Percentiles rank a stretch among this genome's conserved stretches.
Conservation (phyloP, 306 rosid species). For the Astragalus membranaceus region DNA sequence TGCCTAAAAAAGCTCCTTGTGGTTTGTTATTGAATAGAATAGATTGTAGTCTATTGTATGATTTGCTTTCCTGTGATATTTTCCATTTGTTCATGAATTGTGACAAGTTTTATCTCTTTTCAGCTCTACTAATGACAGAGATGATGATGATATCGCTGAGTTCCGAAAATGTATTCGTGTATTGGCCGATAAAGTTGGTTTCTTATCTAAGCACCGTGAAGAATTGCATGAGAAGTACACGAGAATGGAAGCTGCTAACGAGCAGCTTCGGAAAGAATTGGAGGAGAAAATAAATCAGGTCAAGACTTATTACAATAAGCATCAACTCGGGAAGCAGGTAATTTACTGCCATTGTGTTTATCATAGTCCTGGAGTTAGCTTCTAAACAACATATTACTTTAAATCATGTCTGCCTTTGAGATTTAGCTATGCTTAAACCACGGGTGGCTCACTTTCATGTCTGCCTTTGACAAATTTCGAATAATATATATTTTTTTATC, state of each 20-base stretch:
- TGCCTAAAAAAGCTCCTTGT: neutral
- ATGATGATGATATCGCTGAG: constrained; percentile 75
- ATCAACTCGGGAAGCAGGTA: constrained; percentile 97
- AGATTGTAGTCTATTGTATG: constrained; percentile 8
- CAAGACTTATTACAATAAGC: constrained; percentile 77
- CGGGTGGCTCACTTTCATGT: neutral
- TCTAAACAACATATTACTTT: neutral
- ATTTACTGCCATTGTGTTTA: neutral
- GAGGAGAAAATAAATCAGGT: constrained; percentile 82
- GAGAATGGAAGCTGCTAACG: constrained; percentile 66
- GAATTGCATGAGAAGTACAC: constrained; percentile 72
- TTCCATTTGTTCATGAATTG: neutral
- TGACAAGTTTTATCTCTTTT: constrained; percentile 21
- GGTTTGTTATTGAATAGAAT: neutral
- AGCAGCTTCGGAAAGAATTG: constrained; percentile 72
- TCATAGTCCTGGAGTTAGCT: neutral
- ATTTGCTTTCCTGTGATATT: neutral
- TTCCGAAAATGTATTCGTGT: constrained; percentile 71
- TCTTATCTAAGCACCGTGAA: constrained; percentile 71
- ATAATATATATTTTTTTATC: too few relatives aligned
- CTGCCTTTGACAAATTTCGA: too few relatives aligned
- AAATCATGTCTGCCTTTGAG: neutral
- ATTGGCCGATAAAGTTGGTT: constrained; percentile 66
- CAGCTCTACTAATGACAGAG: constrained; percentile 77
- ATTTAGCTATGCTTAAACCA: neutral